phyloP scores from a whole-genome alignment of 2,329 filamentous ascomycete species.

The Scedosporium apiospermum region DNA sequence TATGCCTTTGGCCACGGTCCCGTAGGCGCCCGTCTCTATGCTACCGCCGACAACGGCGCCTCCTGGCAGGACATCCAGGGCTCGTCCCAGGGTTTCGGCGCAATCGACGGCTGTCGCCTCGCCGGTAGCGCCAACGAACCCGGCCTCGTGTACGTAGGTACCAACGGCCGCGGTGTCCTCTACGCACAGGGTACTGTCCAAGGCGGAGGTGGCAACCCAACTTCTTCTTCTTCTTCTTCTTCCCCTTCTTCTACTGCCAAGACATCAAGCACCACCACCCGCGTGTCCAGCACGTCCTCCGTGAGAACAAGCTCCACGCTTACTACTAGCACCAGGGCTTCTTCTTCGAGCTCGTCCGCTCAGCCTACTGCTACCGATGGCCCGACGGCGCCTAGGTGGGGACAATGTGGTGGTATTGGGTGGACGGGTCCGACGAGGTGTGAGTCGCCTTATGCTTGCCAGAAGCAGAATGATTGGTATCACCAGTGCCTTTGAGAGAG shows the following conservation, averaged over 20 bases:
- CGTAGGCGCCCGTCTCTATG: slow-evolving; percentile 33
- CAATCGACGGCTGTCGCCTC: slow-evolving; percentile 27
- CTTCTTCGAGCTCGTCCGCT: background rate
- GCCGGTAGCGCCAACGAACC: slow-evolving; percentile 35
- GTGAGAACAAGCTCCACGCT: slow-evolving; percentile 2
- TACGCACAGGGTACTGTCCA: slow-evolving; percentile 13
- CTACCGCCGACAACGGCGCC: slow-evolving; percentile 29
- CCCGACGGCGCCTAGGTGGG: background rate
- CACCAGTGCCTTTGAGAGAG: slow-evolving; percentile 20
- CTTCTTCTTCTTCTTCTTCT: background rate
- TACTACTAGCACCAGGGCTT: slow-evolving; percentile 3
- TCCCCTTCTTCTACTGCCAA: slow-evolving; percentile 2
- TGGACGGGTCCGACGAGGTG: slow-evolving; percentile 37
- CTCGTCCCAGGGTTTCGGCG: slow-evolving; percentile 30
- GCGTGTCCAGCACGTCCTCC: background rate
- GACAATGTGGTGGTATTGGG: slow-evolving; percentile 35
- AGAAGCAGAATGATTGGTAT: slow-evolving; percentile 25
- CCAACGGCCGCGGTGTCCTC: slow-evolving; percentile 38
- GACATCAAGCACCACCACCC: too few relatives aligned
- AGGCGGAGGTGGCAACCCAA: background rate
- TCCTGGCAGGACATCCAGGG: slow-evolving; percentile 39
- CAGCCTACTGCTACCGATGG: background rate
- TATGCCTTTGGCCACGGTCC: slow-evolving; percentile 37
- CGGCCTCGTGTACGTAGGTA: slow-evolving; percentile 38
- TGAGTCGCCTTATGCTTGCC: slow-evolving; percentile 27